phyloP scores from a whole-genome alignment of 345 rosid species.

The Eutrema heterophyllum region DNA sequence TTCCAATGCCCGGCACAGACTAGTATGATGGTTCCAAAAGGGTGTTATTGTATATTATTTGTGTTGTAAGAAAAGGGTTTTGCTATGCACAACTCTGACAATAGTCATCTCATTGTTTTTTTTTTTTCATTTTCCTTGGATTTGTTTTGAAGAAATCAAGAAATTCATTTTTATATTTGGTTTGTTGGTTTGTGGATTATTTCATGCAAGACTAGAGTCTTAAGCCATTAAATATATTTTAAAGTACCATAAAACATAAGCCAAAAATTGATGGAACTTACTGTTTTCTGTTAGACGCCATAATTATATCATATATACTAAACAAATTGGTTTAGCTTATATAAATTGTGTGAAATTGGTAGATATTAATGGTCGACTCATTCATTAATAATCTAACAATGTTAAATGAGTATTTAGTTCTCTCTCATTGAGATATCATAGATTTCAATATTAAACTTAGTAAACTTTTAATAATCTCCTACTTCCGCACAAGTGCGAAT shows the following conservation, averaged over 20 bases:
- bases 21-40: constrained; percentile 20
- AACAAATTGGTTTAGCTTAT: not conserved
- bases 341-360: not conserved
- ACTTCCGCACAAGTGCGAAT: too few relatives aligned
- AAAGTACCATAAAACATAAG: not conserved
- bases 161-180: not conserved
- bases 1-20: constrained; percentile 61
- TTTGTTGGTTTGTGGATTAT: constrained; percentile 12
- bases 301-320: not conserved
- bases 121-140: not conserved
- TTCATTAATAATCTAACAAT: too few relatives aligned
- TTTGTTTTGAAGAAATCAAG: not conserved
- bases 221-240: not conserved
- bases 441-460: not conserved
- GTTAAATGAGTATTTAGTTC: too few relatives aligned
- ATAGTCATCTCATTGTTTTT: constrained; percentile 9
- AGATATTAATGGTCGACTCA: too few relatives aligned
- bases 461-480: not conserved
- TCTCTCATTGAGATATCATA: not conserved
- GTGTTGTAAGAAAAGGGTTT: constrained; percentile 7
- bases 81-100: constrained; percentile 16
- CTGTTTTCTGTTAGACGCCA: not conserved
- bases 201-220: not conserved
- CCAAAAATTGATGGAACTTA: not conserved
- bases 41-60: constrained; percentile 16